Conservation (phyloP, 164 flowering plant species). For the Chimonanthus praecox region DNA sequence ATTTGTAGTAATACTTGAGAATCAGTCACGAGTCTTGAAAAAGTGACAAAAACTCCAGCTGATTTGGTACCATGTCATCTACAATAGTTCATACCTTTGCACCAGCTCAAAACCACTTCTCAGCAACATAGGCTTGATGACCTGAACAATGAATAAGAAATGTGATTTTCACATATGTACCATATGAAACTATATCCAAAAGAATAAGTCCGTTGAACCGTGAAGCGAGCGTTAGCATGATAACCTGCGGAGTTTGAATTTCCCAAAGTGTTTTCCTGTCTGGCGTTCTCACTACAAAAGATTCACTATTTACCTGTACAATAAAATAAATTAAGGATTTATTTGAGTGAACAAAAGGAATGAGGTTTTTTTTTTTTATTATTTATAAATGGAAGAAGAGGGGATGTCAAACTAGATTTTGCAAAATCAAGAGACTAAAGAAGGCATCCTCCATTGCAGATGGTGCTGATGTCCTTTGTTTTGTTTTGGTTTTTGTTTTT, state of each 20-base stretch:
- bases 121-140: constrained; percentile 19
- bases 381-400: background rate
- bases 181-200: background rate
- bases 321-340: background rate
- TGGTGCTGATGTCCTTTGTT: background rate
- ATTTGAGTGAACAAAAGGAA: no score
- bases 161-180: background rate
- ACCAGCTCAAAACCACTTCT: constrained; percentile 22
- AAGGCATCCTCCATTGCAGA: background rate
- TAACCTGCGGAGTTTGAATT: constrained; percentile 97
- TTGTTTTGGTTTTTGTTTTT: no score
- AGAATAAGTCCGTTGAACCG: constrained; percentile 1
- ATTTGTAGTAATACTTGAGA: no score
- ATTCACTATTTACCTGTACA: constrained; percentile 69
- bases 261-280: constrained; percentile 96
- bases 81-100: constrained; percentile 5
- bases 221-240: background rate
- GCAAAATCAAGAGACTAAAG: background rate
- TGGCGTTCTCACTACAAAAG: constrained; percentile 77
- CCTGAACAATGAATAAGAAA: constrained; percentile 6
- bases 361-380: no score
- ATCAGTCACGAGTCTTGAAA: no score
- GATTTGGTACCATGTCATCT: no score
- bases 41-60: no score
- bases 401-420: background rate